phyloP scores from a whole-genome alignment of 1,284 basidiomycete genomes.

The Apiotrichum akiyoshidainum region DNA sequence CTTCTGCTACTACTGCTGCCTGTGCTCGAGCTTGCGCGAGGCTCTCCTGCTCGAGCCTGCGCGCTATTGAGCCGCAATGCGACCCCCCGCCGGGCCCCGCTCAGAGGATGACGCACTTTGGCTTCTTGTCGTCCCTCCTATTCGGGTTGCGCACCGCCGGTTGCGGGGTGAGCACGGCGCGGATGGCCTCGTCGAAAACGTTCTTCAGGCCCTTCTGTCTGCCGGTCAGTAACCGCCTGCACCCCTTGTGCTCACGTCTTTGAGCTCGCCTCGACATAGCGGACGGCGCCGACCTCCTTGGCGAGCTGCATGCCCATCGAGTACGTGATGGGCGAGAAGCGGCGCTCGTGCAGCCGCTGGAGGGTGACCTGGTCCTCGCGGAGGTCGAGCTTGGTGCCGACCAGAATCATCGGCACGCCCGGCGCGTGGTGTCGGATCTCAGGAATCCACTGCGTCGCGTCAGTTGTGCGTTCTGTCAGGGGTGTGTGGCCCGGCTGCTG shows the following conservation, averaged over 20 bases:
- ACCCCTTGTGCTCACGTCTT: conserved; percentile 58
- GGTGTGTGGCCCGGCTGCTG: no score
- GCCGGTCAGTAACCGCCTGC: neutral
- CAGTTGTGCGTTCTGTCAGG: neutral
- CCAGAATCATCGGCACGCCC: conserved; percentile 39
- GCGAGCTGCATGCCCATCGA: conserved; percentile 52
- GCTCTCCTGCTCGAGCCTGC: no score
- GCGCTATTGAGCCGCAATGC: no score
- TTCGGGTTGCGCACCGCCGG: conserved; percentile 24
- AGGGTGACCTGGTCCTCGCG: conserved; percentile 90
- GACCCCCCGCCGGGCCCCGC: no score
- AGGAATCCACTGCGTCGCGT: conserved; percentile 74
- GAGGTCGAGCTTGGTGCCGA: conserved; percentile 87
- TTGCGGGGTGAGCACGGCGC: conserved; percentile 55
- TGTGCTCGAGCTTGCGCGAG: no score
- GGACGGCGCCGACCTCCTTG: conserved; percentile 90
- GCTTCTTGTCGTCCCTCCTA: conserved; percentile 20
- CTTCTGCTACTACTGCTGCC: no score
- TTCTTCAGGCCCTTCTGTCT: conserved; percentile 56
- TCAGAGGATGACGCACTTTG: conserved; percentile 49
- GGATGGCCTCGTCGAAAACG: conserved; percentile 94
- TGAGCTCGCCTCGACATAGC: conserved; percentile 95
- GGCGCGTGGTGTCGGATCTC: conserved; percentile 83
- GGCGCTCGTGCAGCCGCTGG: conserved; percentile 86
- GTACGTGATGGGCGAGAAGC: conserved; percentile 84